phyloP scores from a whole-genome alignment of 179 eudicot genomes.

The Beta corolliflora region DNA sequence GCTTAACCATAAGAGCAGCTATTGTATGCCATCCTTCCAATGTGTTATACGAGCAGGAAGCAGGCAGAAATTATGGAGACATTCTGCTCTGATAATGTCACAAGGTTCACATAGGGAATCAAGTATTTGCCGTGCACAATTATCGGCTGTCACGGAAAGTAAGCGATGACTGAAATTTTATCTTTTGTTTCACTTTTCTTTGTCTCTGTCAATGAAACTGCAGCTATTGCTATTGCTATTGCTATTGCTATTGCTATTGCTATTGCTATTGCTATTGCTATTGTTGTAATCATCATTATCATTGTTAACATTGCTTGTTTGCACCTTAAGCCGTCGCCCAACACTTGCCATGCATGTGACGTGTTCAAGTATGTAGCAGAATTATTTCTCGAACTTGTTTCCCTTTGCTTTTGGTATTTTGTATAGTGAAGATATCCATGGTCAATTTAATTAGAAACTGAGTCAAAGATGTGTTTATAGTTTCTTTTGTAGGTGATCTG shows the following conservation, averaged over 20 bases:
- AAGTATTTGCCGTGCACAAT: constrained; percentile 23
- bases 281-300: neutral
- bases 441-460: neutral
- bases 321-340: neutral
- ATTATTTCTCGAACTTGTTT: neutral
- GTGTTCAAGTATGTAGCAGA: neutral
- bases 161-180: constrained; percentile 10
- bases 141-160: constrained; percentile 31
- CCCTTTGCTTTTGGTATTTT: neutral
- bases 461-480: neutral
- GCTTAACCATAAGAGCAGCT: constrained; percentile 14
- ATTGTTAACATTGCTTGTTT: no score
- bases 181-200: neutral
- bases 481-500: neutral
- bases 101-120: constrained; percentile 18
- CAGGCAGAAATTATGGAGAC: constrained; percentile 27
- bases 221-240: neutral
- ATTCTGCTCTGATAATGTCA: constrained; percentile 21
- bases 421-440: neutral
- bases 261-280: no score
- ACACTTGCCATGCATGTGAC: neutral
- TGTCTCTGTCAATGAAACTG: neutral
- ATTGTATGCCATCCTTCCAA: constrained; percentile 14
- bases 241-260: no score
- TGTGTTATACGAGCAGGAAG: constrained; percentile 18